Conservation (phyloP, 176 grass and related monocot species). For the Canna indica region DNA sequence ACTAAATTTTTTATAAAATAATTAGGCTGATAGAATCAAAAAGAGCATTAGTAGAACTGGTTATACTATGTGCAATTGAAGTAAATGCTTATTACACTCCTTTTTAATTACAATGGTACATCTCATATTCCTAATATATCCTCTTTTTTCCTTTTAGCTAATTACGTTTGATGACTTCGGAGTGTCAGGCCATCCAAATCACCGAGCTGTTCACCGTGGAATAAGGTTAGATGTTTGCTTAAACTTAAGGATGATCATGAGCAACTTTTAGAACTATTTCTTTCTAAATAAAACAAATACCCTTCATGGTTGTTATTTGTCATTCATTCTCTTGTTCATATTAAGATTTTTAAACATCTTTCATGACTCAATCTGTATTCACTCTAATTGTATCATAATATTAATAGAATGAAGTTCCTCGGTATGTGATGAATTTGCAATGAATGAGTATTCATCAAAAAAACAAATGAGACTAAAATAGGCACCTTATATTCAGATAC, state of each 20-base stretch:
- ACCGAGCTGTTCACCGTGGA: conserved; percentile 66
- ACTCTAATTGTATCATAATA: neutral
- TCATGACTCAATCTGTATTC: neutral
- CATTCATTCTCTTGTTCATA: neutral
- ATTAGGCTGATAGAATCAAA: too few species aligned
- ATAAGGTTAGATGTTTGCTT: conserved; percentile 37
- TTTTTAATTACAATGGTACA: neutral
- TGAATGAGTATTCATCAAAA: too few species aligned
- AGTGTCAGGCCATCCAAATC: conserved; percentile 84
- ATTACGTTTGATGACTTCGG: conserved; percentile 77
- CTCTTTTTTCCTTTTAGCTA: conserved; percentile 33
- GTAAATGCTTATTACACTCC: neutral
- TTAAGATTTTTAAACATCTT: neutral
- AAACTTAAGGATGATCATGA: conserved; percentile 5
- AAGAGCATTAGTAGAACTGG: too few species aligned
- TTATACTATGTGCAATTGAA: neutral
- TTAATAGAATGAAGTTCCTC: neutral
- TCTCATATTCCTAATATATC: conserved; percentile 1
- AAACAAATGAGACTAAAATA: too few species aligned
- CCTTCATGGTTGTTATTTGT: neutral
- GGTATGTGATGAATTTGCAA: neutral
- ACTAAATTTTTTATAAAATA: too few species aligned
- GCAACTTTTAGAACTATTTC: neutral
- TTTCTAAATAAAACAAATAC: conserved; percentile 1
- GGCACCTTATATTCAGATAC: too few species aligned